phyloP scores from a whole-genome alignment of 2,329 filamentous ascomycete genomes.

The Magnaporthiopsis incrustans region DNA sequence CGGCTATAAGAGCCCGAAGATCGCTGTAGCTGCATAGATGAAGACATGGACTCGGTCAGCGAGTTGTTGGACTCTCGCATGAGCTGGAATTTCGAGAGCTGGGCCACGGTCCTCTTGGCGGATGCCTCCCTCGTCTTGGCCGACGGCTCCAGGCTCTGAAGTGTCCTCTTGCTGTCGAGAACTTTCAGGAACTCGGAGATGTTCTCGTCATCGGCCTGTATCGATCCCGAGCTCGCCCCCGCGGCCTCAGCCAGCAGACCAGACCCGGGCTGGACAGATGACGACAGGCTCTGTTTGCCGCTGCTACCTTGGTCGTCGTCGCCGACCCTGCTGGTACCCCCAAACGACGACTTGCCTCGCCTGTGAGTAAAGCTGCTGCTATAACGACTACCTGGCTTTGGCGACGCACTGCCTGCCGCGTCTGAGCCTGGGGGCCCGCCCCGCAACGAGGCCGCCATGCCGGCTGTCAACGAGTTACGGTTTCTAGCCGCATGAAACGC shows the following conservation, averaged over 20 bases:
- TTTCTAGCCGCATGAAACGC: slow-evolving; percentile 54
- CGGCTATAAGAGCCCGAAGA: slow-evolving; percentile 68
- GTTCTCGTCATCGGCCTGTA: slow-evolving; percentile 76
- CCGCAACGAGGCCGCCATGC: slow-evolving; percentile 66
- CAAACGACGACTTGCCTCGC: slow-evolving; percentile 67
- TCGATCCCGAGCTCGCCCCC: slow-evolving; percentile 57
- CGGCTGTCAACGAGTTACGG: slow-evolving; percentile 63
- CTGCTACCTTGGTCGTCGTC: slow-evolving; percentile 75
- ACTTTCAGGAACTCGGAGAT: slow-evolving; percentile 90
- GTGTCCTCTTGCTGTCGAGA: slow-evolving; percentile 80
- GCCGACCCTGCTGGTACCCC: slow-evolving; percentile 56
- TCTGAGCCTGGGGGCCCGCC: slow-evolving; percentile 55
- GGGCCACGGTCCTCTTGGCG: slow-evolving; percentile 67
- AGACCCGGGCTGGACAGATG: slow-evolving; percentile 68
- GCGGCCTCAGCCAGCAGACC: slow-evolving; percentile 67
- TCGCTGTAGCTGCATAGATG: slow-evolving; percentile 75
- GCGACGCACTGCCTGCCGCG: slow-evolving; percentile 61
- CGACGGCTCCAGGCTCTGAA: slow-evolving; percentile 64
- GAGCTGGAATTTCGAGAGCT: slow-evolving; percentile 75
- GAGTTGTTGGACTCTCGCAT: slow-evolving; percentile 86
- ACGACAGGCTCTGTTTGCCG: slow-evolving; percentile 67
- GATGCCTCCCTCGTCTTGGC: slow-evolving; percentile 60
- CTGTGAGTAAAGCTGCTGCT: slow-evolving; percentile 93
- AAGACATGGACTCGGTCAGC: slow-evolving; percentile 87
- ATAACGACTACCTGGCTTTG: slow-evolving; percentile 76